Evolutionary conservation across 176 grass and related monocot genomes (phyloP).

Genomic region (Bonia amplexicaulis): DNA sequence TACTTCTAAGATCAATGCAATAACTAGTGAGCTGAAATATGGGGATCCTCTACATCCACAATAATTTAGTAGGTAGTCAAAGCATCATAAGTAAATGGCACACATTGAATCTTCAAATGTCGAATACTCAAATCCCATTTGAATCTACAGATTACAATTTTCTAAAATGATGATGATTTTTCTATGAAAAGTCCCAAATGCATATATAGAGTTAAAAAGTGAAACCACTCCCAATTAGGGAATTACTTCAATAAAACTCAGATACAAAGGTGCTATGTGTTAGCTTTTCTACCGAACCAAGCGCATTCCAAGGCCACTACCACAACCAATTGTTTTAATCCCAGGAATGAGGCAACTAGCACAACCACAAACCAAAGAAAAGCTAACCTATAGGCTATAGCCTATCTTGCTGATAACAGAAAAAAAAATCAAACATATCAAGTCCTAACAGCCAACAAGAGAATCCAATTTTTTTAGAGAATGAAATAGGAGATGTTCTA

Average conservation of each 20-base stretch:
- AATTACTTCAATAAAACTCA: background rate
- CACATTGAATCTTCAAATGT: background rate
- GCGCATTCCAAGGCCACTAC: background rate
- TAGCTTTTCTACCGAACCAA: background rate
- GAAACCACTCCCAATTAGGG: background rate
- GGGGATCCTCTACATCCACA: background rate
- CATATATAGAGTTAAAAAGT: background rate
- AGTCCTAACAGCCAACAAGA: background rate
- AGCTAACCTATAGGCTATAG: background rate
- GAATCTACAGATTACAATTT: background rate
- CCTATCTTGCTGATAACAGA: background rate
- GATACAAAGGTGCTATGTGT: background rate
- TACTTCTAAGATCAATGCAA: background rate
- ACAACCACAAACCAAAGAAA: background rate
- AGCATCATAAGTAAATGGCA: background rate
- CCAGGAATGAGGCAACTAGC: background rate
- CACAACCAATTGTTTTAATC: background rate
- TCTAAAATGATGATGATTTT: background rate
- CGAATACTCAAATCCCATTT: background rate
- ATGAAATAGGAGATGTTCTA: background rate
- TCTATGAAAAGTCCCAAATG: background rate
- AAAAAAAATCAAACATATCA: background rate
- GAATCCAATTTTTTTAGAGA: background rate
- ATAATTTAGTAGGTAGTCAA: background rate
- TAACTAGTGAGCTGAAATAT: background rate